Base-by-base conservation (phyloP, 1,284 basidiomycete species). In the Macrocystidia cucumis region DNA sequence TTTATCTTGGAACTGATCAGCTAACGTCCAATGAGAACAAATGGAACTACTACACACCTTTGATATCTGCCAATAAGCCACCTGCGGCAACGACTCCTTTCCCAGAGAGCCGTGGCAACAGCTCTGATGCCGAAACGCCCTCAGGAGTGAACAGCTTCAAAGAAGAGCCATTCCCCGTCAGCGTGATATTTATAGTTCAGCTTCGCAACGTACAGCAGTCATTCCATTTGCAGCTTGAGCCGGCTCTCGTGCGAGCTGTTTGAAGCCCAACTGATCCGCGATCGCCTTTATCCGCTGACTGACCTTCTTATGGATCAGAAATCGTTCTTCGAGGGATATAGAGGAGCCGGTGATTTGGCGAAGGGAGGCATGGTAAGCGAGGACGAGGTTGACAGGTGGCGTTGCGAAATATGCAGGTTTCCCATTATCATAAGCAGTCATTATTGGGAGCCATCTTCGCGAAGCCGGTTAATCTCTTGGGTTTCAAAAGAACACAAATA, bases 361-460 rank as follows among this genome's bases (percentile, higher is more conserved):
- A 38, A 98, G 74, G 7, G 91, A 87, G 18, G 76, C 69, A 55
- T 88, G 77, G 57, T 91, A 88, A 1, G 95, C 89, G 60, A 91
- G 90, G 53, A 98, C 78, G 45, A 98, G 78, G 64, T 98, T 95
- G 43, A 93, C 89, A 9, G 91, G 89, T 6, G 84, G 91, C 1
- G 91, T 96, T 11, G 91, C 92, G 58, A 96, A 96, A 69, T 96
- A 96, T 18, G 79, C 79, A 0, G 86, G 62, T 7, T 59, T 59
- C 38, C 82, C 82, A 37, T 59, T 57, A 62, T 90, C 87, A 57
- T 96, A 97, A 1, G 85, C 82, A 48, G 80, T 74, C 91, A 96
- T 96, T 53, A 97, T 80, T 1, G 92, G 91, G 28, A 93, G 65
- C 92, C 92, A 96, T 49, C 80, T 84, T n/a, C n/a, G n/a, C n/a